Conservation (phyloP, 2,329 filamentous ascomycete species). For the Bipolaris victoriae region DNA sequence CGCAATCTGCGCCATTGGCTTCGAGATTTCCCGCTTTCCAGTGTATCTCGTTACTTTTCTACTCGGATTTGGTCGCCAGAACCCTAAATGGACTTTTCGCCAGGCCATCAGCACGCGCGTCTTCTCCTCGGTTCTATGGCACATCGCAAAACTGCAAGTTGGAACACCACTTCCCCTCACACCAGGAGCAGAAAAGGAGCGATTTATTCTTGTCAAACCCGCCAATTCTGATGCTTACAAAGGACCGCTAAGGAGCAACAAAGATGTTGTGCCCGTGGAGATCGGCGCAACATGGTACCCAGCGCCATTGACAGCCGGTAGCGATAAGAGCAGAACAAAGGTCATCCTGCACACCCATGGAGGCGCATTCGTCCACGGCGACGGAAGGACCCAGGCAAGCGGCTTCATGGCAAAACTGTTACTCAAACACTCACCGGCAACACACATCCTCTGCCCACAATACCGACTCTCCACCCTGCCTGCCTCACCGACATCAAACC, state of each 20-base stretch:
- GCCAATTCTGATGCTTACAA: conserved; percentile 31
- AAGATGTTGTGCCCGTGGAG: conserved; percentile 44
- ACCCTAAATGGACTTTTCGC: conserved; percentile 49
- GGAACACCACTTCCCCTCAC: conserved; percentile 42
- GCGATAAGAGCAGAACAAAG: conserved; percentile 26
- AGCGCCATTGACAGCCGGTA: conserved; percentile 21
- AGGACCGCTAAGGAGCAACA: conserved; percentile 40
- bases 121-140: conserved; percentile 42
- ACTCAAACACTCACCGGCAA: conserved; percentile 46
- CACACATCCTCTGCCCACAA: conserved; percentile 53
- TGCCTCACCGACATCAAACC: conserved; percentile 41
- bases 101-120: conserved; percentile 49
- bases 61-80: conserved; percentile 45
- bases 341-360: conserved; percentile 59
- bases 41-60: conserved; percentile 51
- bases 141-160: conserved; percentile 38
- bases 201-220: conserved; percentile 45
- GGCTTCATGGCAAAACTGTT: conserved; percentile 43
- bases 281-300: conserved; percentile 55
- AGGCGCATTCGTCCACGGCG: conserved; percentile 53
- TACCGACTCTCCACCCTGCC: conserved; percentile 57
- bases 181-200: conserved; percentile 48
- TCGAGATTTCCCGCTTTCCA: conserved; percentile 48
- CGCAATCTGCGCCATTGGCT: conserved; percentile 42
- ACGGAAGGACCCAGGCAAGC: conserved; percentile 45